These are phyloP conservation scores for Arthrobotrys sinensis DNA, from an alignment of 2,329 filamentous ascomycete genomes.

Conservation along the genomic window DNA sequence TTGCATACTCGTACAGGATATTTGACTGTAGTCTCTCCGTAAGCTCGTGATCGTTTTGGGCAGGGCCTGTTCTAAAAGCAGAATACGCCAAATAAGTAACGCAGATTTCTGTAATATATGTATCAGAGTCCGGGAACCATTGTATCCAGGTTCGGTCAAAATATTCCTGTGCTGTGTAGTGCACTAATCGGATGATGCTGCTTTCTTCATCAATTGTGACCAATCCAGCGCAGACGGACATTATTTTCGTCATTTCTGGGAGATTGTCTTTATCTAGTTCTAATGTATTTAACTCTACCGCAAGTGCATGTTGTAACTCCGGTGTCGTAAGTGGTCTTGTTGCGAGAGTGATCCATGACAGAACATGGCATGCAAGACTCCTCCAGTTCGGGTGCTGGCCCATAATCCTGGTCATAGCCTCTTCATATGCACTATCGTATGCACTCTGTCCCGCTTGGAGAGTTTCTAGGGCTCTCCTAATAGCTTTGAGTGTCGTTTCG, in stretches of 20 bases:
- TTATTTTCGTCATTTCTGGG: background rate
- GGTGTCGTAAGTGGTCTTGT: constrained; percentile 26
- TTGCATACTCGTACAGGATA: constrained; percentile 6
- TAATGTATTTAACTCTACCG: constrained; percentile 1
- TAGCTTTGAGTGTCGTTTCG: constrained; percentile 66
- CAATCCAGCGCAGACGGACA: constrained; percentile 63
- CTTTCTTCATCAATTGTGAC: constrained; percentile 64
- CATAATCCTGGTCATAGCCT: constrained; percentile 25
- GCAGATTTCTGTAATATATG: constrained; percentile 2
- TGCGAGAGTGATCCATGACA: constrained; percentile 26
- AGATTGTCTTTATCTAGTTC: constrained; percentile 11
- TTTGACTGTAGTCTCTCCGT: background rate
- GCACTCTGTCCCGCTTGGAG: constrained; percentile 65
- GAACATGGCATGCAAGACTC: constrained; percentile 6
- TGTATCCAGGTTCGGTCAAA: constrained; percentile 33
- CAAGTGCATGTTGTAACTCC: constrained; percentile 33
- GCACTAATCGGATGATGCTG: constrained; percentile 63
- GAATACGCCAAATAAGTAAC: constrained; percentile 28
- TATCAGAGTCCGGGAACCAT: background rate
- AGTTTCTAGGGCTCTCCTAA: constrained; percentile 66
- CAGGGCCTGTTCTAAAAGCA: background rate
- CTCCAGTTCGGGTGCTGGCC: background rate
- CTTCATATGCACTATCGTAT: constrained; percentile 19
- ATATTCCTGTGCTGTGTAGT: constrained; percentile 65
- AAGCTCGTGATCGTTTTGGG: background rate